These are phyloP conservation scores for Neospermospora avenae DNA, from an alignment of 2,329 filamentous ascomycete species.

Conservation along the genomic window DNA sequence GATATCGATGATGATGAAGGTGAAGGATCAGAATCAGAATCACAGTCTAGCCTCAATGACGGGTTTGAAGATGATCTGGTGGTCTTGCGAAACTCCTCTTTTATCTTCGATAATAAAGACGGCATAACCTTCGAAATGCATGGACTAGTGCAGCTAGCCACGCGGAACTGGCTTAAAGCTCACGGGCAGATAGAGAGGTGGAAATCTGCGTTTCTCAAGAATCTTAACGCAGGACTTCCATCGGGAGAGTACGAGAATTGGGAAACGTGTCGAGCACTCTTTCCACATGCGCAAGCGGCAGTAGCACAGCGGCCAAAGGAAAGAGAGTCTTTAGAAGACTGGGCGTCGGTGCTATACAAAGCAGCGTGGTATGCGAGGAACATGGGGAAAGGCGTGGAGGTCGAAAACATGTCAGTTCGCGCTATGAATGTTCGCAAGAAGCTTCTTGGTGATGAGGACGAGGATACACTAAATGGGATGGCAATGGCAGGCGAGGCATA, in stretches of 20 bases:
- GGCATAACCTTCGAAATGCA: constrained; percentile 16
- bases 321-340: constrained; percentile 17
- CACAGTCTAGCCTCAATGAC: background rate
- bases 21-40: constrained; percentile 32
- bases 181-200: constrained; percentile 31
- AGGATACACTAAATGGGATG: constrained; percentile 22
- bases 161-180: constrained; percentile 18
- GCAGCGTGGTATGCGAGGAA: constrained; percentile 23
- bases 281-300: constrained; percentile 23
- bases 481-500: constrained; percentile 15
- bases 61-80: constrained; percentile 36
- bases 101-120: constrained; percentile 30
- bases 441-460: constrained; percentile 17
- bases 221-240: constrained; percentile 27
- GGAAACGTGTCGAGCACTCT: constrained; percentile 22
- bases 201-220: constrained; percentile 32
- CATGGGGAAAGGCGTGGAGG: constrained; percentile 18
- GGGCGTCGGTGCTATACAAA: constrained; percentile 23
- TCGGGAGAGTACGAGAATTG: constrained; percentile 26
- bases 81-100: constrained; percentile 37
- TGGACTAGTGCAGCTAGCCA: constrained; percentile 2
- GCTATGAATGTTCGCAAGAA: constrained; percentile 20
- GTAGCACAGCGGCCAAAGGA: constrained; percentile 17
- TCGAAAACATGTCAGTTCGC: constrained; percentile 7
- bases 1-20: constrained; percentile 2